Conservation (phyloP, 768 basidiomycete species). For the Chalciporus pseudorubinellus region DNA sequence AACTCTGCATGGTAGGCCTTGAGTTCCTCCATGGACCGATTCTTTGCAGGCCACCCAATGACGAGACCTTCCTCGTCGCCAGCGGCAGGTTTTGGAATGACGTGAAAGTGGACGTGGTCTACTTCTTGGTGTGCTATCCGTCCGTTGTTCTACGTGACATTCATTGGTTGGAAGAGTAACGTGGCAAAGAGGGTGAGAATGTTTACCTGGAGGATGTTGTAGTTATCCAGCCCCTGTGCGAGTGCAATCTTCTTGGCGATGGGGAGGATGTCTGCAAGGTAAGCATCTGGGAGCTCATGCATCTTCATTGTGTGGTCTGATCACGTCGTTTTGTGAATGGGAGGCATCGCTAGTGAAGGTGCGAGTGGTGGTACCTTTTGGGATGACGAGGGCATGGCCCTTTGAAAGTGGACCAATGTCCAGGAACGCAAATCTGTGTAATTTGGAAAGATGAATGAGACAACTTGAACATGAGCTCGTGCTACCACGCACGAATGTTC, state of each 20-base stretch:
- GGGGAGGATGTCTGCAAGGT: conserved; percentile 71
- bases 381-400: conserved; percentile 90
- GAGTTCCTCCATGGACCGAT: conserved; percentile 19
- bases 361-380: conserved; percentile 67
- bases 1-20: conserved; percentile 21
- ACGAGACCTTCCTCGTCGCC: conserved; percentile 70
- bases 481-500: conserved; percentile 53
- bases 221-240: conserved; percentile 72
- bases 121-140: conserved; percentile 66
- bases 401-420: conserved; percentile 89
- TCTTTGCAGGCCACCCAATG: conserved; percentile 61
- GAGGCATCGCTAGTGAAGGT: neutral
- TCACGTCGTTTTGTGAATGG: neutral
- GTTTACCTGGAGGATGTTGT: conserved; percentile 77
- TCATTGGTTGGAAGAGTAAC: neutral
- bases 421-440: conserved; percentile 75
- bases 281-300: conserved; percentile 85
- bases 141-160: conserved; percentile 59
- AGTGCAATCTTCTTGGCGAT: conserved; percentile 85
- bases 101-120: conserved; percentile 88
- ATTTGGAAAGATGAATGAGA: neutral
- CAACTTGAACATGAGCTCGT: no score
- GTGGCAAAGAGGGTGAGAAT: neutral
- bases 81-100: conserved; percentile 84
- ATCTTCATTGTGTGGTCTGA: conserved; percentile 84